These are phyloP conservation scores for Leptodermis oblonga DNA, from an alignment of 257 asterid genomes.

Conservation along the genomic window DNA sequence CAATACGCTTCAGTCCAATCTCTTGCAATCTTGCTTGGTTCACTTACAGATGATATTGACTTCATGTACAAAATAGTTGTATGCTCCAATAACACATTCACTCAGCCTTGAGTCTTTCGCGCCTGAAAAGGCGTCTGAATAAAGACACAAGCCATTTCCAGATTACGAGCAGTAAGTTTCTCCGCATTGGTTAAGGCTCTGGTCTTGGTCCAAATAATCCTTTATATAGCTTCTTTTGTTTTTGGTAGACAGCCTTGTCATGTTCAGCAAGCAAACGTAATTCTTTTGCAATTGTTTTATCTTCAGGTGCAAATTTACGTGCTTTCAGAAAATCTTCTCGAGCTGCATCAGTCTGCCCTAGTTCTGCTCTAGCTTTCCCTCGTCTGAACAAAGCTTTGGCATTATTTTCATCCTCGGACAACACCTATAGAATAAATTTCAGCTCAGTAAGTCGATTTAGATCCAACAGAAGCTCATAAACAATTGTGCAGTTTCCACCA, in stretches of 20 bases:
- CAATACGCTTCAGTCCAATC: too few species aligned
- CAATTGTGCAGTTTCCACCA: neutral
- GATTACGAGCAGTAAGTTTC: slow-evolving; percentile 42
- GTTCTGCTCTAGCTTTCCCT: slow-evolving; percentile 91
- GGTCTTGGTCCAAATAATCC: slow-evolving; percentile 76
- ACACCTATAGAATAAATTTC: slow-evolving; percentile 43
- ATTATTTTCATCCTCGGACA: slow-evolving; percentile 79
- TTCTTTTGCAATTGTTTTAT: slow-evolving; percentile 71
- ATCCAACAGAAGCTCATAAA: neutral
- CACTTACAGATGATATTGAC: neutral
- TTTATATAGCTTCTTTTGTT: slow-evolving; percentile 90
- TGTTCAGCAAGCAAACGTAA: slow-evolving; percentile 66
- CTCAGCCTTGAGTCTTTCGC: slow-evolving; percentile 53
- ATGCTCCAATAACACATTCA: slow-evolving; percentile 21
- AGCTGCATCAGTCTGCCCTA: slow-evolving; percentile 94
- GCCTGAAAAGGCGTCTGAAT: slow-evolving; percentile 47
- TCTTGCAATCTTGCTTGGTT: too few species aligned
- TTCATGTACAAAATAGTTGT: neutral
- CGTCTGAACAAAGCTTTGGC: slow-evolving; percentile 85
- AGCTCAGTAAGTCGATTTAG: too few species aligned
- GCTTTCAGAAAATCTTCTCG: slow-evolving; percentile 89
- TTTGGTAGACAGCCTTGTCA: slow-evolving; percentile 81
- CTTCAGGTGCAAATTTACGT: slow-evolving; percentile 72
- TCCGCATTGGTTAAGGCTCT: slow-evolving; percentile 47
- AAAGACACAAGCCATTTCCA: slow-evolving; percentile 81